Conservation (phyloP, 768 basidiomycete species). For the Chalciporus piperatus region DNA sequence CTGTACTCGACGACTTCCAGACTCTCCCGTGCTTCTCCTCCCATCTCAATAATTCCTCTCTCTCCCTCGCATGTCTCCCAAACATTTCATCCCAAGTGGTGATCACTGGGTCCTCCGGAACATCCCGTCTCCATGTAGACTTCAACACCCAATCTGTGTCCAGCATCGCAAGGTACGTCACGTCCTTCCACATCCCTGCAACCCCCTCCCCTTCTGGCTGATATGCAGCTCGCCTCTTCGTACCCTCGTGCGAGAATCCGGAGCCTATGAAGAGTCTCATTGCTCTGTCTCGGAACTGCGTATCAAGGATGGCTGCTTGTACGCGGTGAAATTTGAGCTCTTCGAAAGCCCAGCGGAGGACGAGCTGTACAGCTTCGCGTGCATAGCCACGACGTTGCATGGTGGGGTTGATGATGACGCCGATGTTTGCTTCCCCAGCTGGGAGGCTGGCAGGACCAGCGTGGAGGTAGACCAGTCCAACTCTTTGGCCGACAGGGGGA, state of each 20-base stretch:
- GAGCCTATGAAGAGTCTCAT: conserved; percentile 45
- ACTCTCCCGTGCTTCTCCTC: conserved; percentile 36
- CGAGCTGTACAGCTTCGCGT: conserved; percentile 42
- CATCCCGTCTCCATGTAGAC: conserved; percentile 15
- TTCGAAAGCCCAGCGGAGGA: conserved; percentile 45
- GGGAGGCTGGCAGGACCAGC: conserved; percentile 14
- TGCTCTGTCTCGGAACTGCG: conserved; percentile 41
- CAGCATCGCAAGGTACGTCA: conserved; percentile 57
- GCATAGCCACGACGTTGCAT: conserved; percentile 45
- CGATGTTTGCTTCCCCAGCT: conserved; percentile 52
- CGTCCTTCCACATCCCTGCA: conserved; percentile 52
- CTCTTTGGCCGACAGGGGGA: neutral
- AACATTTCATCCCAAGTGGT: conserved; percentile 65
- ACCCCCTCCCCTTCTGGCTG: conserved; percentile 37
- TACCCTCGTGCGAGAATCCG: conserved; percentile 65
- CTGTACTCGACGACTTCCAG: conserved; percentile 39
- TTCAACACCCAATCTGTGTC: conserved; percentile 58
- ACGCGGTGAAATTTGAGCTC: conserved; percentile 34
- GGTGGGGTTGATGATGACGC: conserved; percentile 43
- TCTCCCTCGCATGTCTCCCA: conserved; percentile 53
- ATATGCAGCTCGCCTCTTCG: conserved; percentile 51
- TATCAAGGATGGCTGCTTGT: conserved; percentile 43
- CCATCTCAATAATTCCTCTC: conserved; percentile 53
- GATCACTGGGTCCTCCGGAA: conserved; percentile 26
- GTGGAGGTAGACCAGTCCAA: conserved; percentile 30